phyloP scores from a whole-genome alignment of 2,329 filamentous ascomycete species.

The Claviceps sp. region DNA sequence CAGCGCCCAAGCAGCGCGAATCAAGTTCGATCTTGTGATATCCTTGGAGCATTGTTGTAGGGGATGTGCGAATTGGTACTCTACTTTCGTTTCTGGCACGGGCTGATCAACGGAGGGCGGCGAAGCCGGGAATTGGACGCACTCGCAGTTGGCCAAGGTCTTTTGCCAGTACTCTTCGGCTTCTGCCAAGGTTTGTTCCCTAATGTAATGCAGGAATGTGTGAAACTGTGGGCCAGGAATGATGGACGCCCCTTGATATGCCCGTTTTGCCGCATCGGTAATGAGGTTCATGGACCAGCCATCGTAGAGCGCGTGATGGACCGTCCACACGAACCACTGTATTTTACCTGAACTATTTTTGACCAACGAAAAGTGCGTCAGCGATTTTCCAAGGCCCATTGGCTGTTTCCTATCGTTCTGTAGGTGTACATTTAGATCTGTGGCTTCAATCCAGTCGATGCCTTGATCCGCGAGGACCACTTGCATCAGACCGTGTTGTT shows the following conservation, averaged over 20 bases:
- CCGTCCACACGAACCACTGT: conserved; percentile 25
- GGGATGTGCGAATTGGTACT: conserved; percentile 9
- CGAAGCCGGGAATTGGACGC: conserved; percentile 28
- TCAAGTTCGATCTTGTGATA: conserved; percentile 10
- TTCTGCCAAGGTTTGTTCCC: conserved; percentile 19
- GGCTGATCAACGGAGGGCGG: conserved; percentile 28
- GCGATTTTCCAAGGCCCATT: conserved; percentile 25
- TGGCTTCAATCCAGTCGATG: conserved; percentile 13
- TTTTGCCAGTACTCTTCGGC: conserved; percentile 30
- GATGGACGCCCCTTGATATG: neutral
- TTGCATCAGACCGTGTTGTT: conserved; percentile 26
- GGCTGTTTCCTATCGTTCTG: conserved; percentile 19
- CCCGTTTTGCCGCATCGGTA: conserved; percentile 17
- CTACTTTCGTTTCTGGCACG: conserved; percentile 30
- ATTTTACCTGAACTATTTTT: conserved; percentile 14
- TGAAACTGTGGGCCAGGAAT: conserved; percentile 18
- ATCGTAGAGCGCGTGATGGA: conserved; percentile 40
- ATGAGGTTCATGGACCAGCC: conserved; percentile 31
- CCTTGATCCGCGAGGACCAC: conserved; percentile 24
- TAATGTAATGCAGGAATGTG: conserved; percentile 30
- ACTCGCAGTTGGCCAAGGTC: conserved; percentile 23
- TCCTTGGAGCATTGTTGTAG: conserved; percentile 7
- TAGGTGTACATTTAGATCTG: conserved; percentile 22
- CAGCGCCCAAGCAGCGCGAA: conserved; percentile 33
- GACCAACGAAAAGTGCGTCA: conserved; percentile 28